Base-by-base conservation (phyloP, 2,329 filamentous ascomycete species). In the Blastomyces percursus region DNA sequence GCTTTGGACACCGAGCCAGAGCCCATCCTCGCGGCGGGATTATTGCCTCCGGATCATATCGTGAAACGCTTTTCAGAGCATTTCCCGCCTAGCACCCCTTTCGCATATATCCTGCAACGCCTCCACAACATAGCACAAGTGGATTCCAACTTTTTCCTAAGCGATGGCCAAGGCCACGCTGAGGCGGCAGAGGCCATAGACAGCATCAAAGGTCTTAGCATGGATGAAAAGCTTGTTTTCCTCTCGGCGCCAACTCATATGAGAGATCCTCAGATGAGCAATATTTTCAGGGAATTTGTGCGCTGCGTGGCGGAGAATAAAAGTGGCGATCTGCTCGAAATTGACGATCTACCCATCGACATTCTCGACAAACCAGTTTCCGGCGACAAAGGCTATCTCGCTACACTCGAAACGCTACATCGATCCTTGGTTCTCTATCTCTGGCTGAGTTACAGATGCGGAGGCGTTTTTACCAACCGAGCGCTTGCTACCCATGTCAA, bases 361-460 rank as follows among this genome's bases (percentile, higher is more conserved):
- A 73, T 88, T 2, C 81, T 97, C 2, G 90, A 96, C 64, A 64
- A 77, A 32, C 69, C 76, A 0, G 72, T 79, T 1, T 76, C 75
- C 0, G 72, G 72, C 0, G 72, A 74, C 16, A 76, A 81, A 61
- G 73, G 78, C 0, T 90, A 91, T 67, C 80, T 99, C 12, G 78
- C 79, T 61, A 76, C 80, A 9, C 79, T 97, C 24, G 94, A 99
- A 73, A 74, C 78, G 2, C 80, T 99, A 19, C 94, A 99, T 77
- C 89, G 90, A 69, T 81, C 85, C 35, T 78, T 99, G 46, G 90
- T 93, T 54, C 78, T 92, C 56, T 99, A 97, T 72, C 81, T 96
- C 1, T 99, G 94, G 94, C 80, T 99, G 19, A 93, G 89, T 68
- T 97, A 93, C 75, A 87, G 93, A 7, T 96, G 93, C 73, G 81